These are phyloP conservation scores for Calamus simplicifolius DNA, from an alignment of 176 grass and related monocot species.

Conservation along the genomic window DNA sequence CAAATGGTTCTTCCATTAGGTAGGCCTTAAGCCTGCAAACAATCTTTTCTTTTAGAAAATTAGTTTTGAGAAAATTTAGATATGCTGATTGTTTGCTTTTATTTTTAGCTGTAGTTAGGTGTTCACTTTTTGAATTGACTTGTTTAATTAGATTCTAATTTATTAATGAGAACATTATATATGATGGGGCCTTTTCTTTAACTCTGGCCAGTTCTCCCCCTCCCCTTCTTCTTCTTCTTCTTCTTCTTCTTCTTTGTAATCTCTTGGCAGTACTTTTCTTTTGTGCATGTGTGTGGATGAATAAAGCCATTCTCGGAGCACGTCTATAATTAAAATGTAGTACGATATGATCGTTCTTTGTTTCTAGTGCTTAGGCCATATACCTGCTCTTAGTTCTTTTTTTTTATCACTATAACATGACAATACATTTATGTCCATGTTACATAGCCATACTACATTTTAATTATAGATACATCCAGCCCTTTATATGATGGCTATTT, in stretches of 20 bases:
- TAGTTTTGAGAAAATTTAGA: too few species aligned
- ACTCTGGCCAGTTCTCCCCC: not conserved
- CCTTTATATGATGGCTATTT: too few species aligned
- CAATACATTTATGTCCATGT: too few species aligned
- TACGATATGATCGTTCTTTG: not conserved
- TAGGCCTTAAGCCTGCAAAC: not conserved
- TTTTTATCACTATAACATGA: not conserved
- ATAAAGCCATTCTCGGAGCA: not conserved
- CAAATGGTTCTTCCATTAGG: not conserved
- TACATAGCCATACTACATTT: too few species aligned
- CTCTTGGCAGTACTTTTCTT: too few species aligned
- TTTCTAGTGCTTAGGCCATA: not conserved
- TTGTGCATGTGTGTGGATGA: too few species aligned
- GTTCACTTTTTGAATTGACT: too few species aligned
- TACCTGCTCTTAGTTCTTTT: not conserved
- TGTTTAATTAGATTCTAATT: too few species aligned
- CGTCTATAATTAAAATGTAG: not conserved
- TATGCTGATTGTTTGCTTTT: too few species aligned
- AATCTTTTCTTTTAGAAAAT: not conserved
- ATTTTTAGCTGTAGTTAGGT: too few species aligned
- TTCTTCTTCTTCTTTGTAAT: not conserved
- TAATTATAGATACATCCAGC: too few species aligned
- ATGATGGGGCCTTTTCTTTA: not conserved
- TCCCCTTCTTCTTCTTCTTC: not conserved
- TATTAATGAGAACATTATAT: too few species aligned